phyloP scores from a whole-genome alignment of 495 filamentous ascomycete genomes.

The Hamigera avellanea region DNA sequence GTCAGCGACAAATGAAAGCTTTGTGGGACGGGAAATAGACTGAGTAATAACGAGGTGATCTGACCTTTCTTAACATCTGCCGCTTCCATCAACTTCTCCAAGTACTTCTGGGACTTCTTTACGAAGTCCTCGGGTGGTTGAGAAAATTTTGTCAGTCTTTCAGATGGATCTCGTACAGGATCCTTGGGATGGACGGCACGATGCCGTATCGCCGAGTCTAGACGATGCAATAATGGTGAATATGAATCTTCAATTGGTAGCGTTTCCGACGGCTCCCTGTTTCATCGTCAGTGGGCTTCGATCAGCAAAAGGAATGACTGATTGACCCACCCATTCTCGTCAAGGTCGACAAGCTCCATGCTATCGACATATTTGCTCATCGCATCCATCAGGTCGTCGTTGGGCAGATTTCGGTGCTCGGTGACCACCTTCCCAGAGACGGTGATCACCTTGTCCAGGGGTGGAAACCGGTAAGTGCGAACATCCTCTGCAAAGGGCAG shows the following conservation, averaged over 20 bases:
- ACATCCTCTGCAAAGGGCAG: conserved; percentile 94
- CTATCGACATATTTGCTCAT: conserved; percentile 88
- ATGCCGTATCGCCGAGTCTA: conserved; percentile 72
- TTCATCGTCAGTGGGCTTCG: no score
- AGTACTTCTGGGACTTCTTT: conserved; percentile 34
- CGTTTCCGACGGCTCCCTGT: conserved; percentile 58
- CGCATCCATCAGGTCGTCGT: conserved; percentile 54
- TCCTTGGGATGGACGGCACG: conserved; percentile 66
- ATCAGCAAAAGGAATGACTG: conserved; percentile 18
- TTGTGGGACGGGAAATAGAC: not conserved
- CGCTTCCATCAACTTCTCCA: conserved; percentile 52
- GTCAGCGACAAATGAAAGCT: conserved; percentile 21
- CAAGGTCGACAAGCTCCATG: conserved; percentile 69
- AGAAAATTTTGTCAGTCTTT: conserved; percentile 62
- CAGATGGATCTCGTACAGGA: conserved; percentile 52
- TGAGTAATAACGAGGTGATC: not conserved
- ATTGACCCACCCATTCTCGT: conserved; percentile 59
- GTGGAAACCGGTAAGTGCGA: conserved; percentile 78
- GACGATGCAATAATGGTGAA: conserved; percentile 84
- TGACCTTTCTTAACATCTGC: conserved; percentile 81
- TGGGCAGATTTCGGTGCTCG: conserved; percentile 81
- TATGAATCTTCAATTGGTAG: conserved; percentile 72
- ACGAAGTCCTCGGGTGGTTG: conserved; percentile 59
- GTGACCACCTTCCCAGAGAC: conserved; percentile 74
- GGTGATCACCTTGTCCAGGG: conserved; percentile 78